Conservation (phyloP, 2,329 filamentous ascomycete genomes). For the Clonostachys solani region DNA sequence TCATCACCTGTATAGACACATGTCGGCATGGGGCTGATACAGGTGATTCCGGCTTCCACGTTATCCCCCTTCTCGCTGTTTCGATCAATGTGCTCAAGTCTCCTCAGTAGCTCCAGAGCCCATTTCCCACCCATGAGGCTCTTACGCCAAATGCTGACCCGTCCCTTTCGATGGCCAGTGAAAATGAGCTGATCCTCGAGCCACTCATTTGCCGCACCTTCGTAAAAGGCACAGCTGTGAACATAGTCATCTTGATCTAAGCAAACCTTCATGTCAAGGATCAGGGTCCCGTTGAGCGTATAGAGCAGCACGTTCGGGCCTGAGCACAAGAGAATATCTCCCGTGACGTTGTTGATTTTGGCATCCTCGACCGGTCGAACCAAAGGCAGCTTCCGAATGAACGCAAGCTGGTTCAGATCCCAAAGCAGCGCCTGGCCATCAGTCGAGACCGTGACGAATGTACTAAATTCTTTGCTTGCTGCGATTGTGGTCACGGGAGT, state of each 20-base stretch:
- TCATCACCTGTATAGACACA: constrained; percentile 93
- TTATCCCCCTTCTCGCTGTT: constrained; percentile 56
- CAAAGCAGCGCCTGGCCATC: constrained; percentile 85
- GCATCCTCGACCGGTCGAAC: constrained; percentile 65
- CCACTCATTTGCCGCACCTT: constrained; percentile 88
- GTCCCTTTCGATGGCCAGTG: constrained; percentile 79
- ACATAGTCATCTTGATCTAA: constrained; percentile 66
- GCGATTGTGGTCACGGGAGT: constrained; percentile 77
- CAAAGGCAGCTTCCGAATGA: constrained; percentile 69
- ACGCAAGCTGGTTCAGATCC: constrained; percentile 89
- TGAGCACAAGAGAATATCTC: constrained; percentile 82
- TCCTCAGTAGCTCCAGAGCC: constrained; percentile 72
- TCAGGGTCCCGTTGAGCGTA: constrained; percentile 79
- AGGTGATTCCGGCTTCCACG: constrained; percentile 71
- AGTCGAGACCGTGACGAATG: constrained; percentile 75
- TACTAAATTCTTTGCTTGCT: constrained; percentile 82
- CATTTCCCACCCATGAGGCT: constrained; percentile 58
- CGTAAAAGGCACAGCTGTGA: constrained; percentile 84
- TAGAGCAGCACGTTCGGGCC: constrained; percentile 73
- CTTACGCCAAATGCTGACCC: constrained; percentile 74
- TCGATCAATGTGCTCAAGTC: constrained; percentile 73
- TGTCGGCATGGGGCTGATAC: constrained; percentile 77
- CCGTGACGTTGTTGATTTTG: constrained; percentile 83
- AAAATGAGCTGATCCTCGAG: constrained; percentile 82
- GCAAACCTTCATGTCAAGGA: constrained; percentile 81